These are phyloP conservation scores for Teunomyces tritomae DNA, from an alignment of 805 yeast genomes.

Conservation along the genomic window DNA sequence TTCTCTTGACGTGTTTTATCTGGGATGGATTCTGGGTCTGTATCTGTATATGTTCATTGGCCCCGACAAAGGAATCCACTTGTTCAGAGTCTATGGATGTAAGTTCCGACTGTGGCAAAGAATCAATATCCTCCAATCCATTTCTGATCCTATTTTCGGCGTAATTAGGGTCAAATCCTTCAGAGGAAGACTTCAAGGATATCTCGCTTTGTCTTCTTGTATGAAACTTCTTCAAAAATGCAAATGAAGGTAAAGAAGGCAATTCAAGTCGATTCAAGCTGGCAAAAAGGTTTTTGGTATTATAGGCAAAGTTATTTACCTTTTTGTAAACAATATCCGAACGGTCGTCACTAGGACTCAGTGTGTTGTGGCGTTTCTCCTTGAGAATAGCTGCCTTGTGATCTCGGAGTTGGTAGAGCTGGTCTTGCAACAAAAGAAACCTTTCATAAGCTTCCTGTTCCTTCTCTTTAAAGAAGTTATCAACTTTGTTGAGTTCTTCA, in stretches of 20 bases:
- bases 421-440: slow-evolving; percentile 62
- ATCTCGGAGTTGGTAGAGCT: slow-evolving; percentile 59
- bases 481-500: slow-evolving; percentile 55
- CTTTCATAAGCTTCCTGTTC: slow-evolving; percentile 62
- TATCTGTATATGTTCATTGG: background rate
- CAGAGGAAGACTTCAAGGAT: background rate
- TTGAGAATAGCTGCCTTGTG: slow-evolving; percentile 33
- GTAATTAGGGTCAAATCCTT: slow-evolving; percentile 26
- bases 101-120: slow-evolving; percentile 1
- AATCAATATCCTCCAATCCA: slow-evolving; percentile 16
- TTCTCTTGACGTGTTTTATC: slow-evolving; percentile 23
- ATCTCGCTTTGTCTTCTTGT: background rate
- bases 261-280: slow-evolving; percentile 32
- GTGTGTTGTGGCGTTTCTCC: slow-evolving; percentile 7
- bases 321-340: slow-evolving; percentile 16
- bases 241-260: slow-evolving; percentile 41
- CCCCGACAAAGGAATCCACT: background rate
- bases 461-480: slow-evolving; percentile 55
- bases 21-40: slow-evolving; percentile 18
- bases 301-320: slow-evolving; percentile 29
- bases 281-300: slow-evolving; percentile 22
- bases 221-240: slow-evolving; percentile 19
- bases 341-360: background rate
- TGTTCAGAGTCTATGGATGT: slow-evolving; percentile 14
- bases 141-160: slow-evolving; percentile 40